Conservation (phyloP, 2,329 filamentous ascomycete genomes). For the Leptographium lundbergii region DNA sequence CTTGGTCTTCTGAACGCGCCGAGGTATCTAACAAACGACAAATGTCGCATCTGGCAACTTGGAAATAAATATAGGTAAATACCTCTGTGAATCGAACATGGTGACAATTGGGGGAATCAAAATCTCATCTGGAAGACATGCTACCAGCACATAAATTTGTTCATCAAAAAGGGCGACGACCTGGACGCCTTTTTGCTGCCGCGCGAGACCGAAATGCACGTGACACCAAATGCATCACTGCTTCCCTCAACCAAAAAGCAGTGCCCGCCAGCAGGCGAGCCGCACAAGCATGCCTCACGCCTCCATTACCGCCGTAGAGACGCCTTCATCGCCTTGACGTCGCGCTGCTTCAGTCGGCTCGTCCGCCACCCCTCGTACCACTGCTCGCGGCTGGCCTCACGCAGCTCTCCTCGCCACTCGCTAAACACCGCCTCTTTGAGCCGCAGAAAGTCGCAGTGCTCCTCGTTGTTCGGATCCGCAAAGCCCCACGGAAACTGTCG, state of each 20-base stretch:
- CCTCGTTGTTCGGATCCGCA: constrained; percentile 79
- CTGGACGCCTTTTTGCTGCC: neutral
- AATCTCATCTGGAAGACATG: constrained; percentile 8
- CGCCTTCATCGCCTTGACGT: constrained; percentile 20
- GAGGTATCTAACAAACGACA: constrained; percentile 2
- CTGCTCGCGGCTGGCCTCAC: constrained; percentile 77
- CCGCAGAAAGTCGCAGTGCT: constrained; percentile 87
- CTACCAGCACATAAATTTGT: constrained; percentile 5
- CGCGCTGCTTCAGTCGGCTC: constrained; percentile 46
- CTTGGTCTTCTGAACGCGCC: neutral
- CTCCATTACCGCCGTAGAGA: constrained; percentile 20
- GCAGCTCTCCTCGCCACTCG: constrained; percentile 85
- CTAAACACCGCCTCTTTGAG: constrained; percentile 86
- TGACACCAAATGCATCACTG: too few relatives aligned
- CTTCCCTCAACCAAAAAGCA: neutral
- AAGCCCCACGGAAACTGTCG: constrained; percentile 95
- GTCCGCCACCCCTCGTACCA: constrained; percentile 97
- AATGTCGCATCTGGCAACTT: neutral
- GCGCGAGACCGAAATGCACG: neutral
- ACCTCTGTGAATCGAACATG: neutral
- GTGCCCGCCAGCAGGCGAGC: neutral
- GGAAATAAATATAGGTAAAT: neutral
- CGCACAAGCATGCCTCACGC: neutral
- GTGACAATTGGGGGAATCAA: constrained; percentile 10
- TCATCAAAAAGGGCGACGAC: neutral